These are phyloP conservation scores for Aspergillus floridensis DNA, from an alignment of 2,329 filamentous ascomycete genomes.

Conservation along the genomic window DNA sequence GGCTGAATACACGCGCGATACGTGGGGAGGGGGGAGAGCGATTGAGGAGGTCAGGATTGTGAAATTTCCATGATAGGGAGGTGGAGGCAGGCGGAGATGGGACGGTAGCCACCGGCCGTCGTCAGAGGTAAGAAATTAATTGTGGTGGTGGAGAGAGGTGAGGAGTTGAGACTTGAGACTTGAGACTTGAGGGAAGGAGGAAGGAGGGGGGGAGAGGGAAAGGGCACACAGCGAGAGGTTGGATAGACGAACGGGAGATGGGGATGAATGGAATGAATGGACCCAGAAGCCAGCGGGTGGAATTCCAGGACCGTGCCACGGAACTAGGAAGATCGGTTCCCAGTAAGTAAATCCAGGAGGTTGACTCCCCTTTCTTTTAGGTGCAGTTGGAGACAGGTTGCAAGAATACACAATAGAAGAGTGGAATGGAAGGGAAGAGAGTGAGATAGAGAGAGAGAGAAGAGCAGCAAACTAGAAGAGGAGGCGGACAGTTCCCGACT, in stretches of 20 bases:
- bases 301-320: slow-evolving; percentile 13
- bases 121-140: neutral
- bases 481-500: no score
- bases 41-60: slow-evolving; percentile 4
- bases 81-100: slow-evolving; percentile 4
- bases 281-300: slow-evolving; percentile 9
- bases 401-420: no score
- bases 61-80: slow-evolving; percentile 19
- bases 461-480: no score
- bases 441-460: no score
- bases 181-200: neutral
- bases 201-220: slow-evolving; percentile 5
- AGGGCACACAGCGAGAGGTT: slow-evolving; percentile 8
- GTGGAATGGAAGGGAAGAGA: no score
- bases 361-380: neutral
- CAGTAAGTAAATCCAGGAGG: slow-evolving; percentile 4
- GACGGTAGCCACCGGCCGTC: slow-evolving; percentile 10
- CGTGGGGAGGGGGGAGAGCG: neutral
- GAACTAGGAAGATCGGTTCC: slow-evolving; percentile 9
- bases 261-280: slow-evolving; percentile 8
- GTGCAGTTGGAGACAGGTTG: neutral
- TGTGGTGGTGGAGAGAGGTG: neutral
- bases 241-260: slow-evolving; percentile 6
- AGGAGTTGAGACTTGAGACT: neutral
- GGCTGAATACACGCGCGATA: slow-evolving; percentile 1